phyloP scores from a whole-genome alignment of 148 eudicot genomes.

The Cornus suecica region DNA sequence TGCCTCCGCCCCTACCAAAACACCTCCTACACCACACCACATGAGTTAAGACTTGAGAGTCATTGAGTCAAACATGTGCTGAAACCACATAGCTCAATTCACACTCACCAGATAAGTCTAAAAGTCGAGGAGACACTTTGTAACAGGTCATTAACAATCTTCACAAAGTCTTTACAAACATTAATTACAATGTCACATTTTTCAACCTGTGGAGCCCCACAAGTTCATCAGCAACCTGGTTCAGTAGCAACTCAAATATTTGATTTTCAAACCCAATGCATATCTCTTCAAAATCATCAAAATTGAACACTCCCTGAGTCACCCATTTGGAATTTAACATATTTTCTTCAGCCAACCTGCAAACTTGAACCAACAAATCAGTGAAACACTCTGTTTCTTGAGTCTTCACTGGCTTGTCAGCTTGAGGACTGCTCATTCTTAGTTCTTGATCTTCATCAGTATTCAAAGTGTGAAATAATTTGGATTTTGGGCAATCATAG shows the following conservation, averaged over 20 bases:
- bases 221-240: conserved; percentile 21
- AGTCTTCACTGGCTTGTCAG: background rate
- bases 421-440: background rate
- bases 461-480: background rate
- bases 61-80: too few species aligned
- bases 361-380: conserved; percentile 22
- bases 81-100: background rate
- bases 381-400: background rate
- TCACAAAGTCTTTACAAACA: background rate
- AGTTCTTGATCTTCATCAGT: background rate
- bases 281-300: conserved; percentile 25
- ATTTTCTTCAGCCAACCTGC: conserved; percentile 30
- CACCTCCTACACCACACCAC: background rate
- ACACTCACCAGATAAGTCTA: background rate
- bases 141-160: background rate
- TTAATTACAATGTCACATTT: background rate
- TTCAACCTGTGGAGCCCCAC: background rate
- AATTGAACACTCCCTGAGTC: background rate
- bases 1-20: too few species aligned
- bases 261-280: conserved; percentile 33
- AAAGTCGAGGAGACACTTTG: background rate
- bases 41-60: background rate
- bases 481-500: background rate
- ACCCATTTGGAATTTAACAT: conserved; percentile 23
- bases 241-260: conserved; percentile 36